Base-by-base conservation (phyloP, 495 filamentous ascomycete species). In the Penicillium coffeae region DNA sequence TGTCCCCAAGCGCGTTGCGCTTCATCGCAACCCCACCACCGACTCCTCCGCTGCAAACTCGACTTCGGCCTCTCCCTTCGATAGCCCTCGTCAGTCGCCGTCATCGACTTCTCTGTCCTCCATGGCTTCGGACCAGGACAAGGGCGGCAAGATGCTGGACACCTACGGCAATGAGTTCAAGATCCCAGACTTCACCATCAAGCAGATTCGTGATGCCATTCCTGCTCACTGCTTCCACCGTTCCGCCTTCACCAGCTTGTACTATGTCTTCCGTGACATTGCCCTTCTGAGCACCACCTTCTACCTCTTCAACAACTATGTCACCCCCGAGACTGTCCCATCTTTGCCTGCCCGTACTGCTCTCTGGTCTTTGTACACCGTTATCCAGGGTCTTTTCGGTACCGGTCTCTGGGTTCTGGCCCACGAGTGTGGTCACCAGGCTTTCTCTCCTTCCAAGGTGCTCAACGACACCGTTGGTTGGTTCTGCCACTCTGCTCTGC, bases 31-130 rank as follows among this genome's bases (percentile, higher is more conserved):
- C 66, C 59, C 56, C 25, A 52, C 66, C 43, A 82, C 79, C 36
- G 69, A 78, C 35, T 84, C 84, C 21, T 85, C 86, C 2, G 69
- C 77, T 3, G 73, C 80, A 33, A 86, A 75, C 62, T 83, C 81
- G 3, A 78, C 79, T 37, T 71, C 81, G 30, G 78, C 73, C 32
- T 89, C 88, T 9, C 86, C 86, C 5, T 62, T 76, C 35, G 80
- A 84, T 56, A 86, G 83, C 44, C 89, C 90, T 43, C 75, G 78
- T 27, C 82, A 81, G 32, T 94, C 89, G 9, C 81, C 88, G 15
- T 96, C 91, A 8, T 86, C 87, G 16, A 94, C 93, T 4, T 96
- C 92, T 2, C 79, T 96, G 42, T 96, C 92, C 21, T 96, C 92
- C 36, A 75, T 96, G 71, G 82, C 81, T 38, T 93, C 89, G 12